Conservation (phyloP, 345 rosid species). For the Hibiscus tridactylites region DNA sequence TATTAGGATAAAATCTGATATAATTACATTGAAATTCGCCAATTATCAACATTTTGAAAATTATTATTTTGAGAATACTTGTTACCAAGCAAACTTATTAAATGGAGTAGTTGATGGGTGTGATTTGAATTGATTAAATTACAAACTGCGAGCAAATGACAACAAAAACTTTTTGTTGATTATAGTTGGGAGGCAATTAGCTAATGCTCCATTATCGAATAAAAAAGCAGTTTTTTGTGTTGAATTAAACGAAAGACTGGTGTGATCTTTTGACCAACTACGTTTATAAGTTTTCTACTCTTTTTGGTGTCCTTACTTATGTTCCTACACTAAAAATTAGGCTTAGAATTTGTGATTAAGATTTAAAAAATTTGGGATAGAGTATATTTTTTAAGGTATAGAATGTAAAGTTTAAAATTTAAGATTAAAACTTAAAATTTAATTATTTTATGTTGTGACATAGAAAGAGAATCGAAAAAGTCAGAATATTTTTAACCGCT, state of each 20-base stretch:
- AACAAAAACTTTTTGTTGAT: background rate
- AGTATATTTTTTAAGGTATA: no score
- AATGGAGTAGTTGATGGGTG: background rate
- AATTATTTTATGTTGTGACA: no score
- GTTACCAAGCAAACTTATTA: background rate
- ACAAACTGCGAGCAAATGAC: background rate
- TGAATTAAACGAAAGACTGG: background rate
- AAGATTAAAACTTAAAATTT: no score
- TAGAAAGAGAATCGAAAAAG: no score
- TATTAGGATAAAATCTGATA: background rate
- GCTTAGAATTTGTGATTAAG: no score
- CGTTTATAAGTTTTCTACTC: no score
- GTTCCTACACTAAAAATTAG: no score
- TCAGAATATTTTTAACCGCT: no score
- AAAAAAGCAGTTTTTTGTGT: no score
- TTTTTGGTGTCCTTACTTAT: no score
- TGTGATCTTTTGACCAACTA: conserved; percentile 18
- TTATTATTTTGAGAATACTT: background rate
- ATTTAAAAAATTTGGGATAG: no score
- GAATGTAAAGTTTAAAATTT: no score
- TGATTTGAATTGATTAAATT: background rate
- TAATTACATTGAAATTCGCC: background rate
- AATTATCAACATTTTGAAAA: background rate
- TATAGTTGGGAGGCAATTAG: background rate
- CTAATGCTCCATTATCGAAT: background rate